Conservation (phyloP, 768 basidiomycete species). For the Boletus eberwhitei region DNA sequence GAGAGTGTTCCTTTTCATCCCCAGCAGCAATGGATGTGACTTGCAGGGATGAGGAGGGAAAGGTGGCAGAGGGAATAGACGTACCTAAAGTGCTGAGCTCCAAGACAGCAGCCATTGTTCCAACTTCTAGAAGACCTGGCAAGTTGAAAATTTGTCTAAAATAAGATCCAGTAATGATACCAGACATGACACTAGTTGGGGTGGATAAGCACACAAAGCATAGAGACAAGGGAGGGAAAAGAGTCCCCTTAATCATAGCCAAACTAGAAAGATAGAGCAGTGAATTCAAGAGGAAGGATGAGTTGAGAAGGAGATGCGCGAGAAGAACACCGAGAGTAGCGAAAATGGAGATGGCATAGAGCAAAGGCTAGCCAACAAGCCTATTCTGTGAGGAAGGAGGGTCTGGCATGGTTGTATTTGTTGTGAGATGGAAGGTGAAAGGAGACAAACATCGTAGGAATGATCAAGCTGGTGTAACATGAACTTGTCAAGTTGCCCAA, state of each 20-base stretch:
- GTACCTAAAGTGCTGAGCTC: slow-evolving; percentile 89
- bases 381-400: slow-evolving; percentile 36
- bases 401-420: slow-evolving; percentile 56
- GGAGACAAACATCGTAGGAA: slow-evolving; percentile 10
- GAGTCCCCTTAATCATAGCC: slow-evolving; percentile 79
- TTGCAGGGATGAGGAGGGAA: slow-evolving; percentile 27
- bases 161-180: slow-evolving; percentile 85
- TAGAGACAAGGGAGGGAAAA: slow-evolving; percentile 9
- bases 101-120: slow-evolving; percentile 92
- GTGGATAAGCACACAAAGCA: slow-evolving; percentile 1
- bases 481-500: neutral
- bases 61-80: slow-evolving; percentile 20
- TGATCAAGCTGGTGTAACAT: neutral
- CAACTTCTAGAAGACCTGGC: slow-evolving; percentile 69
- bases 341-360: slow-evolving; percentile 78
- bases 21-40: slow-evolving; percentile 90
- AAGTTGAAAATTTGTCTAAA: slow-evolving; percentile 80
- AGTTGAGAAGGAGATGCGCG: slow-evolving; percentile 41
- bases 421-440: slow-evolving; percentile 10
- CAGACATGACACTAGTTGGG: slow-evolving; percentile 72
- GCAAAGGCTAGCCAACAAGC: slow-evolving; percentile 74
- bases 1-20: slow-evolving; percentile 85
- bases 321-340: slow-evolving; percentile 87
- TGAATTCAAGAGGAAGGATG: slow-evolving; percentile 2
- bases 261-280: slow-evolving; percentile 43